Base-by-base conservation (phyloP, 2,329 filamentous ascomycete genomes). In the Fusarium musae region DNA sequence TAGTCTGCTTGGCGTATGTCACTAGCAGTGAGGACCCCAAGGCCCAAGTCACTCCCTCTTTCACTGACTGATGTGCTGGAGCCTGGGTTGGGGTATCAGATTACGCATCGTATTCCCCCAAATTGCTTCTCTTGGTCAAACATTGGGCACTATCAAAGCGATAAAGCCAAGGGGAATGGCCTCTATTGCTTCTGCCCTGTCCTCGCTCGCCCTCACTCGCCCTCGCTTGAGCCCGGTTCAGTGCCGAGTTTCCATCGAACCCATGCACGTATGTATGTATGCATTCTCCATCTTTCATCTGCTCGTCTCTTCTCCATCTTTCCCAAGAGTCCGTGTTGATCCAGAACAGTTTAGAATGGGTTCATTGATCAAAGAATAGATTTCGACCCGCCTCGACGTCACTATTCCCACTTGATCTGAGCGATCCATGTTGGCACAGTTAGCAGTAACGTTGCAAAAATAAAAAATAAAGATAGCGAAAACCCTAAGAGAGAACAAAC, bases 1-100 rank as follows among this genome's bases (percentile, higher is more conserved):
- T 59, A 49, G 34, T 57, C 43, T 46, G 44, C 71, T 74, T 74
- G 71, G 71, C 71, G 23, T 39, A 74, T 65, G 71, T 74, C 63
- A 70, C 70, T 67, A 66, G 40, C 42, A 39, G 50, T 28, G 23
- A 54, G 32, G 23, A 40, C 50, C 50, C 32, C 34, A 39, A 53
- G 50, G 50, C 50, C 34, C 34, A 53, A 53, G 23, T 37, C 34
- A 47, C 36, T 57, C 54, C 26, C 11, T 21, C 23, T n/a, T 36
- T 68, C 23, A 26, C 47, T 68, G 47, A 23, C 40, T 37, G 49
- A 15, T 19, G n/a, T 11, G n/a, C 8, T 50, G 28, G 28, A 30
- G 28, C 28, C 28, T 30, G 30, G 47, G 50, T 56, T 50, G 16
- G 44, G 59, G 15, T 39, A 42, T 54, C 40, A 50, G 53, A 60